phyloP scores from a whole-genome alignment of 148 eudicot species.

The Fagopyrum esculentum region DNA sequence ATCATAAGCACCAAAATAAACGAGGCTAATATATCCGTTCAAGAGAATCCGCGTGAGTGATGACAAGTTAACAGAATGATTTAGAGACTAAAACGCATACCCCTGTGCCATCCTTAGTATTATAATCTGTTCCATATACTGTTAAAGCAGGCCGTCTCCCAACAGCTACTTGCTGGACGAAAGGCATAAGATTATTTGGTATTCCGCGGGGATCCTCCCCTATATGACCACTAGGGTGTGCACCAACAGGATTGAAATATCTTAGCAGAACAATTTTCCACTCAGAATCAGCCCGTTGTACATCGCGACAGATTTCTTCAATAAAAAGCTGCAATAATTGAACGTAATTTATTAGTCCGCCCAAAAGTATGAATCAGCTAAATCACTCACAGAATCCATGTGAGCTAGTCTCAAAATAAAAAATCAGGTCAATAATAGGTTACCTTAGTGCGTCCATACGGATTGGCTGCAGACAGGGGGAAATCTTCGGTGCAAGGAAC shows the following conservation, averaged over 20 bases:
- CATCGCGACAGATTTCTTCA: conserved; percentile 92
- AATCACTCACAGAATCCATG: not conserved
- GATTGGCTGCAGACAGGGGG: conserved; percentile 81
- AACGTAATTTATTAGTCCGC: not conserved
- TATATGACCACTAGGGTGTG: conserved; percentile 88
- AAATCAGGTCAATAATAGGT: not conserved
- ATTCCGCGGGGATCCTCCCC: conserved; percentile 95
- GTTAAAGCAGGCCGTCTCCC: conserved; percentile 81
- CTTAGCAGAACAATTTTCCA: conserved; percentile 91
- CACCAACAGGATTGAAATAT: conserved; percentile 98
- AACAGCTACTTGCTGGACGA: conserved; percentile 97
- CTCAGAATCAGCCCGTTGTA: conserved; percentile 52
- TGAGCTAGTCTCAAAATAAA: not conserved
- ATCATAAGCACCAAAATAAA: not conserved
- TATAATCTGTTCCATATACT: conserved; percentile 81
- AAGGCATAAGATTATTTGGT: conserved; percentile 99
- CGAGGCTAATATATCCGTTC: not conserved
- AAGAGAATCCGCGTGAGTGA: not conserved
- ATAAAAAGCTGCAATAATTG: conserved; percentile 65
- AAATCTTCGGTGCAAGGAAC: conserved; percentile 95
- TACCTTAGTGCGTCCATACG: conserved; percentile 98
- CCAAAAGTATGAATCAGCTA: not conserved
- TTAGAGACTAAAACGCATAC: conserved; percentile 29
- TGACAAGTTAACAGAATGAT: not conserved
- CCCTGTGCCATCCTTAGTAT: conserved; percentile 93